Evolutionary conservation across 495 filamentous ascomycete genomes (phyloP), one percentile per base, ranked within the genome.

Genomic region (Saxispiralis lemnorum): DNA sequence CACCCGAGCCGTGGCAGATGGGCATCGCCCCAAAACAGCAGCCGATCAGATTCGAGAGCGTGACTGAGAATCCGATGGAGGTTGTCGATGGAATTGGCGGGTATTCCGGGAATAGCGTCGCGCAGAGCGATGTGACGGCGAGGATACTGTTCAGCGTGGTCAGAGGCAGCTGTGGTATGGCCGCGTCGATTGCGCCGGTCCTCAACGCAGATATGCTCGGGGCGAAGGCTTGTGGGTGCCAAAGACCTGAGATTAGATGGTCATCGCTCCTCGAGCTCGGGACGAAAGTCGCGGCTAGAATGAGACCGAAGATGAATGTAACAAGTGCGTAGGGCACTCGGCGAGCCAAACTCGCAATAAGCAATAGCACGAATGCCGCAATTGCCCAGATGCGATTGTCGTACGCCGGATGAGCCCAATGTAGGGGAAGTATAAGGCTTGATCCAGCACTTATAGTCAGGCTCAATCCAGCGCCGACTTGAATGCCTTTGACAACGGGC

Each of bases 11-110:
- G 55, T 95, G 88, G 52, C 88, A 96, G 1, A 93, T 80, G 5
- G 88, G 88, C 88, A 96, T 96, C 0, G 78, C 81, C 21, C 85
- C 87, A 57, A 93, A 89, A 79, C 81, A 88, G 59, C 79, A 85
- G 6, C 81, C 79, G 5, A 80, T 49, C 6, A 95, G 62, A 56
- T 95, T 95, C 77, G 93, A 89, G 3, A 60, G 50, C 0, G 75
- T 74, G 7, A 96, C 81, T 35, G 81, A 88, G 39, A 92, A 53
- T 0, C 86, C 87, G 15, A 95, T 66, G 1, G 72, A 65, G 0
- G 83, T 85, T 13, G 78, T 70, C 0, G 72, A 71, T 1, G 84
- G 83, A 0, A 73, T 63, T 0, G 67, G 35, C 10, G 58, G 56
- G 39, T 78, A 62, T 7, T 73, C 61, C 0, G 83, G 85, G 1